Base-by-base conservation (phyloP, 192 early-diverging fungal species). In the Gigaspora rosea region DNA sequence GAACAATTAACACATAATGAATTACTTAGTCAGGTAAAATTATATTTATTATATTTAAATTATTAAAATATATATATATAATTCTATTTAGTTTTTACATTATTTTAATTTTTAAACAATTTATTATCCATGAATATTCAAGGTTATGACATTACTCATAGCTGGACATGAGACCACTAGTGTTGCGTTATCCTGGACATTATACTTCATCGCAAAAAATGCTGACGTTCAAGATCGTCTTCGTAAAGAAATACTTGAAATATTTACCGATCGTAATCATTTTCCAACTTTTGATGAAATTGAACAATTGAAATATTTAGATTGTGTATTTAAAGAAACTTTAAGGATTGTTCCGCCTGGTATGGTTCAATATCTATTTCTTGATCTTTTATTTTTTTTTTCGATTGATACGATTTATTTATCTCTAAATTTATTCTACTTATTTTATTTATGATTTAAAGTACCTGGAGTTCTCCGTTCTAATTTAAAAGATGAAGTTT, bases 111-210 rank as follows among this genome's bases (percentile, higher is more conserved):
- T 64, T 41, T 36, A 15, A 64, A 35, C 27, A 35, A 16, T 13
- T 27, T 27, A 33, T 63, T 35, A 33, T 33, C 22, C 35, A 33
- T 12, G 27, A 15, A 13, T 63, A 13, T 8, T 64, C 35, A 64
- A 68, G 65, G 11, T 68, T n/a, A 68, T 68, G 65, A 68, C 65
- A 68, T 68, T 68, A 4, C n/a, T 68, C 18, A 12, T 22, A 48
- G 89, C 89, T 12, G 89, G 89, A 16, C 89, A 90, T 68, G 89
- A 89, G 78, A 90, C 89, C 1, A 88, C 89, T 0, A 82, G 82
- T 49, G 79, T 83, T 10, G 76, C 85, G 0, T 66, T 85, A 10
- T 80, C 79, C 8, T 90, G 89, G 87, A 79, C 82, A 62, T 80
- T 90, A 46, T 77, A 84, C 66, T 67, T 85, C 36, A 76, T 90